Evolutionary conservation across 805 yeast genomes (phyloP).

Genomic region (Hanseniaspora meyeri): DNA sequence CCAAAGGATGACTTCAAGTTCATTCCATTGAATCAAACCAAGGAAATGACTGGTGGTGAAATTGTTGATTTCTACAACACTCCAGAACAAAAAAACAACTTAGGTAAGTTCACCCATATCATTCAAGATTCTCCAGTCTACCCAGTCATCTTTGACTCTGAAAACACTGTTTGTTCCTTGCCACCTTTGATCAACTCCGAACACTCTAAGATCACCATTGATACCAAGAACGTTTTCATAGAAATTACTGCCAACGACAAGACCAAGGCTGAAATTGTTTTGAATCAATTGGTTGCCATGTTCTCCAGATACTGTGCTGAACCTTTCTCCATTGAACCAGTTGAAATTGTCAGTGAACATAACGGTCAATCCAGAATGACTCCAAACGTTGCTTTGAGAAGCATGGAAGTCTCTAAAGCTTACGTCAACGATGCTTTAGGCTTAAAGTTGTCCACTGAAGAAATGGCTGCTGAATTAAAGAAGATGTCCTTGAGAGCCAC

Average conservation of each 20-base stretch:
- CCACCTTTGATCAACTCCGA: slow-evolving; percentile 96
- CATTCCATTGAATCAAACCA: slow-evolving; percentile 60
- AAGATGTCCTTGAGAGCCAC: slow-evolving; percentile 71
- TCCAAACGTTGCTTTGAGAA: slow-evolving; percentile 61
- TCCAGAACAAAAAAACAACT: slow-evolving; percentile 68
- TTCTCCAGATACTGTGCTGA: slow-evolving; percentile 75
- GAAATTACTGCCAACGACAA: slow-evolving; percentile 92
- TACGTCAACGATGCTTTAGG: slow-evolving; percentile 92
- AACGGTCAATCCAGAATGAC: slow-evolving; percentile 61
- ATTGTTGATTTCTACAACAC: slow-evolving; percentile 68
- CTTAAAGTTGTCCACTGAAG: slow-evolving; percentile 54
- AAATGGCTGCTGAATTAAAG: slow-evolving; percentile 53
- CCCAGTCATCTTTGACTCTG: slow-evolving; percentile 77
- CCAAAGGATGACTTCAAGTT: slow-evolving; percentile 67
- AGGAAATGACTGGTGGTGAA: slow-evolving; percentile 59
- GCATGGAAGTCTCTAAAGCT: slow-evolving; percentile 57
- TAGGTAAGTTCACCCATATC: slow-evolving; percentile 79
- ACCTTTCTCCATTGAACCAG: slow-evolving; percentile 82
- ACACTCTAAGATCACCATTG: slow-evolving; percentile 71
- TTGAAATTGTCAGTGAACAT: slow-evolving; percentile 70
- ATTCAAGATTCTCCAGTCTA: slow-evolving; percentile 78
- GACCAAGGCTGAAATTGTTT: slow-evolving; percentile 87
- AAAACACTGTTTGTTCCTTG: slow-evolving; percentile 69
- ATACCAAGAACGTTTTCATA: slow-evolving; percentile 78
- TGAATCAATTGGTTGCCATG: slow-evolving; percentile 90